Evolutionary conservation across 78 protist species (phyloP), one percentile per base, ranked within the genome.

Genomic region (Emiliania huxleyi): DNA sequence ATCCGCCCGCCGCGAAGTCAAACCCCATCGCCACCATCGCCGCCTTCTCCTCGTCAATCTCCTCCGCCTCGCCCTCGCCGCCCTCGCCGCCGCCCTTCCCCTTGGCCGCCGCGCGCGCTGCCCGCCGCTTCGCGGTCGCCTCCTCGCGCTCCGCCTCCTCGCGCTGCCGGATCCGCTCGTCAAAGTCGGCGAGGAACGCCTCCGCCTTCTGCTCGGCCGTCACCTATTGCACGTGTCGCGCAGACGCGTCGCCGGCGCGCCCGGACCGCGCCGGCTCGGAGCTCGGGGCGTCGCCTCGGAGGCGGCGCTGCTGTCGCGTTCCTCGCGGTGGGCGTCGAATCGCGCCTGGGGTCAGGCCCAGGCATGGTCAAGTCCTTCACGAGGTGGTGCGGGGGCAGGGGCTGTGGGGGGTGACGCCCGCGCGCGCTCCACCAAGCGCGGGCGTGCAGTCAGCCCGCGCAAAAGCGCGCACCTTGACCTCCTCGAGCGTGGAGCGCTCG

Each of bases 401-500:
- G n/a, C n/a, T n/a, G n/a, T n/a, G n/a, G n/a, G n/a, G n/a, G n/a
- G n/a, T n/a, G n/a, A n/a, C n/a, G n/a, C n/a, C n/a, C n/a, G n/a
- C n/a, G n/a, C n/a, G n/a, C n/a, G n/a, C n/a, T n/a, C n/a, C n/a
- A n/a, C n/a, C n/a, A n/a, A n/a, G n/a, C n/a, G n/a, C n/a, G n/a
- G n/a, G n/a, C n/a, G n/a, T n/a, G n/a, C n/a, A n/a, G n/a, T n/a
- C n/a, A n/a, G n/a, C n/a, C n/a, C n/a, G n/a, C n/a, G n/a, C n/a
- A n/a, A n/a, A n/a, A n/a, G n/a, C n/a, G n/a, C n/a, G n/a, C n/a
- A n/a, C n/a, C n/a, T n/a, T n/a, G 23, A 81, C 89, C n/a, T 44
- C 89, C 56, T n/a, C 89, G 23, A 81, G 23, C 29, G 89, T 81
- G 35, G 89, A 81, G 40, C 89, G 89, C 38, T 81, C 89, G 12